Evolutionary conservation across 2,329 filamentous ascomycete genomes (phyloP), one percentile per base, ranked within the genome.

Genomic region (Ascochyta fabae): DNA sequence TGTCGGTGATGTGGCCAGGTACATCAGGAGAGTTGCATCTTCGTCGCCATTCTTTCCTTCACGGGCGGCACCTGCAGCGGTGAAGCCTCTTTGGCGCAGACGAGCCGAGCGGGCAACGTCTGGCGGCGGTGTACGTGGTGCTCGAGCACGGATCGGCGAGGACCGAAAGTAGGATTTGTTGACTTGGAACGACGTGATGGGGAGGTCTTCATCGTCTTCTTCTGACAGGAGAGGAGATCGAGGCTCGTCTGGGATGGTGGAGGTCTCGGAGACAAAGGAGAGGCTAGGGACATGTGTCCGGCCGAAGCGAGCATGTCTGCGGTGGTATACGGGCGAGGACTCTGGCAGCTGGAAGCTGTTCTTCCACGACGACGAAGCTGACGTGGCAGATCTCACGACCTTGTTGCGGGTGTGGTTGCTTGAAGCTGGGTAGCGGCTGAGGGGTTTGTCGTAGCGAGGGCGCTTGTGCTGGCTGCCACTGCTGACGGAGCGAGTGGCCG

Each of bases 1-100:
- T 0, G 92, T 96, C 0, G 95, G 95, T 6, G 94, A 98, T 47
- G 92, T 91, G 44, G 93, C 93, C 15, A 98, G 85, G 74, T 94
- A 97, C 41, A 95, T 92, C 5, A 96, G 69, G 1, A 96, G 88
- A 68, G 92, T 92, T 6, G 90, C 90, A 27, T 92, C 93, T 69
- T 96, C 91, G 69, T 95, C 88, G 56, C 87, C 88, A 1, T 88
- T 88, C 23, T 84, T 82, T 42, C 78, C 80, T 76, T 74, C 67
- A 70, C 74, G 65, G 65, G 62, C 77, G 61, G 65, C 78, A 67
- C 56, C 78, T 55, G 68, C 69, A 54, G 72, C 69, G 49, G 64
- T 68, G 66, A 76, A 75, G 60, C 78, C 66, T 60, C 69, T 69
- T 53, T 75, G 70, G 38, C 74, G 74, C 62, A 77, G 59, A 67